Base-by-base conservation (phyloP, 768 basidiomycete genomes). In the Chalciporus pseudorubinellus region DNA sequence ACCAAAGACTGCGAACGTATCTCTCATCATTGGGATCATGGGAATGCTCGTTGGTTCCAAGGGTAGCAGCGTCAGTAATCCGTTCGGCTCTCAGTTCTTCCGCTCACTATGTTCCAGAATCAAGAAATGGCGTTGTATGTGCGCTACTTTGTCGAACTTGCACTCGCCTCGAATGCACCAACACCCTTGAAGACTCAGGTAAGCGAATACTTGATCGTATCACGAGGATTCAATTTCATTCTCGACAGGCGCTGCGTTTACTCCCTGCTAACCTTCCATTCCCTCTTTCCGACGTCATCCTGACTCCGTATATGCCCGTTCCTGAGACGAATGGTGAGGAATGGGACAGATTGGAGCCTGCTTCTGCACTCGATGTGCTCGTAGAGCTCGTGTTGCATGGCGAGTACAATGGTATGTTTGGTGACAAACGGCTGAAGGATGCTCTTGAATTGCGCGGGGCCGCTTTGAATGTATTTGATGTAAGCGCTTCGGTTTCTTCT, bases 91-190 rank as follows among this genome's bases (percentile, higher is more conserved):
- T 42, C 19, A 38, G 16, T 49, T 39, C n/a, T 43, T 33, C 44
- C 31, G 43, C 13, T 59, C 40, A 51, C 41, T n/a, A 18, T 47
- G 22, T 22, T 14, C 11, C 60, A 86, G 86, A 74, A 73, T 45
- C 77, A 79, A 64, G 85, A 88, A 62, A 72, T 72, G 7, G 70
- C 75, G 29, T 66, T 80, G 3, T 86, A 79, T 60, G 79, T 86
- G 0, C 81, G 94, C 46, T 90, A 89, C 67, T 79, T 98, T 22
- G 67, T 93, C 14, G 95, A 99, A 67, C 74, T 95, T 5, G 89
- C 88, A 1, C 77, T 98, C 26, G 87, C 95, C 9, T 95, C 92
- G n/a, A 98, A 98, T 68, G 89, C 91, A 3, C 95, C 97, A 0
- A 86, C 90, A 3, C 58, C 77, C 6, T 72, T 98, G 42, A 98